Conservation (phyloP, 139 green algal genomes). For the Picochlorum sp. region DNA sequence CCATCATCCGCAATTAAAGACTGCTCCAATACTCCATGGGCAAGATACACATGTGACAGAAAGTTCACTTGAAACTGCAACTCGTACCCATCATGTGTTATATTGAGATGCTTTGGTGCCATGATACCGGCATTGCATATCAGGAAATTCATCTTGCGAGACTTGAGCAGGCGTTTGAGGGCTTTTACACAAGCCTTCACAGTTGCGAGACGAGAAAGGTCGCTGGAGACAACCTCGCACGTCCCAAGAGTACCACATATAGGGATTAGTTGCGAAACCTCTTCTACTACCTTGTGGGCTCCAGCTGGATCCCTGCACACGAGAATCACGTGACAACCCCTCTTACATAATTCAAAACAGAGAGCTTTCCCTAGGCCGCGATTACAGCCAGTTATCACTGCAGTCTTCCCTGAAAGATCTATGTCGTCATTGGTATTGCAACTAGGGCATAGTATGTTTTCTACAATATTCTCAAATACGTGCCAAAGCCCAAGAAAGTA, state of each 20-base stretch:
- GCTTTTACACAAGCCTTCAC: conserved; percentile 35
- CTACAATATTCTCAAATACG: neutral
- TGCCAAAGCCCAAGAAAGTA: neutral
- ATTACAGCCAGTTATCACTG: conserved; percentile 30
- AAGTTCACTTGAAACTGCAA: conserved; percentile 71
- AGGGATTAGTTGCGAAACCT: neutral
- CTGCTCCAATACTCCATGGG: conserved; percentile 32
- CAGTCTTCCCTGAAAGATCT: neutral
- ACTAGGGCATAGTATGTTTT: neutral
- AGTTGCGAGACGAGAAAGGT: conserved; percentile 43
- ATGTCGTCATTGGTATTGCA: neutral
- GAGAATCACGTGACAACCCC: conserved; percentile 30
- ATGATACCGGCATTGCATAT: conserved; percentile 68
- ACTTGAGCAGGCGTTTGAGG: conserved; percentile 14
- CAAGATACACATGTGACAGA: conserved; percentile 50
- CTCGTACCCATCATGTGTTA: conserved; percentile 53
- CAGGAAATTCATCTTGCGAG: conserved; percentile 41
- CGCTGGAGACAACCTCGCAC: conserved; percentile 37
- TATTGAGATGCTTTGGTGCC: conserved; percentile 30
- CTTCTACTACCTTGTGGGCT: conserved; percentile 11
- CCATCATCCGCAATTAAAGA: neutral
- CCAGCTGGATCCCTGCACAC: conserved; percentile 13
- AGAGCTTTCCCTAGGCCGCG: conserved; percentile 32
- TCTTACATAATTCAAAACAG: conserved; percentile 14
- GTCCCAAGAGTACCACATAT: neutral